Conservation (phyloP, 148 eudicot genomes). For the Rhododendron kiyosumense region DNA sequence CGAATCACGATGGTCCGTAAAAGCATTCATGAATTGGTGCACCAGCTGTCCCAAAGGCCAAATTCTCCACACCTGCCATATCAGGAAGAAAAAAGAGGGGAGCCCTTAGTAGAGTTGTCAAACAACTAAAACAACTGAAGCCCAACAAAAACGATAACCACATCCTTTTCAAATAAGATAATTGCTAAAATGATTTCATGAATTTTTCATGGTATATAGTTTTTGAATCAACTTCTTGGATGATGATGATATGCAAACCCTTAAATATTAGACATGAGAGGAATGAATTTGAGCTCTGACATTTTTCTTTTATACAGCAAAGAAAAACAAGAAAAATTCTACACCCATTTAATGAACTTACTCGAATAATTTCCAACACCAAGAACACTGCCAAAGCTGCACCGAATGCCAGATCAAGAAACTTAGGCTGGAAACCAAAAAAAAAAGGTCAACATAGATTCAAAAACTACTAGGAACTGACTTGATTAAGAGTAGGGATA, state of each 20-base stretch:
- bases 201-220: not conserved
- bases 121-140: not conserved
- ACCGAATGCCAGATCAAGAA: conserved; percentile 91
- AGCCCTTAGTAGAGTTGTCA: not conserved
- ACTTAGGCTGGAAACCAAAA: conserved; percentile 55
- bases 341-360: conserved; percentile 33
- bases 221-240: not conserved
- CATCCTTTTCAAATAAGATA: not conserved
- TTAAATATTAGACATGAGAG: not conserved
- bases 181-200: not conserved
- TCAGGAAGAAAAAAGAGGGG: not conserved
- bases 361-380: conserved; percentile 80
- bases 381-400: conserved; percentile 91
- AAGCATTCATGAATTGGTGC: conserved; percentile 93
- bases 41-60: conserved; percentile 86
- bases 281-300: not conserved
- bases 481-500: not conserved
- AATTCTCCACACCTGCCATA: conserved; percentile 85
- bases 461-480: not conserved
- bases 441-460: not conserved
- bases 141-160: not conserved
- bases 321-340: not conserved
- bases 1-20: conserved; percentile 97
- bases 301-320: not conserved
- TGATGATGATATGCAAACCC: not conserved